These are phyloP conservation scores for Pseudopithomyces maydicus DNA, from an alignment of 2,329 filamentous ascomycete genomes.

Conservation along the genomic window DNA sequence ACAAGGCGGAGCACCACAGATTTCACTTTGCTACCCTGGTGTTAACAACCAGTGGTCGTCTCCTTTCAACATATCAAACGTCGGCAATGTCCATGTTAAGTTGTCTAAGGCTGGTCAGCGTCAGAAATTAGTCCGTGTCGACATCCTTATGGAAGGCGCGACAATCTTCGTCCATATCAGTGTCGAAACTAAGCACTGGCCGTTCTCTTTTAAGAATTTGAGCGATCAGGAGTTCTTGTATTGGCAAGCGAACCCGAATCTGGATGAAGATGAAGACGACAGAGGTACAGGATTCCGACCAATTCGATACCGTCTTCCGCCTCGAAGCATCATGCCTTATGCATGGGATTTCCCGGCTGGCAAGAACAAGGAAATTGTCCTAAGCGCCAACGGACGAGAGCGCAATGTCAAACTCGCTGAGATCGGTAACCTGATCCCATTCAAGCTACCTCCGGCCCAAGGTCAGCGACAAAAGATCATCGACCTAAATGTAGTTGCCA, in stretches of 20 bases:
- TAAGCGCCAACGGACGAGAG: conserved; percentile 78
- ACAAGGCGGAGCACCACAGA: conserved; percentile 80
- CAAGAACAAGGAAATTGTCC: conserved; percentile 92
- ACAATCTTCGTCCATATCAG: conserved; percentile 93
- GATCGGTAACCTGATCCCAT: conserved; percentile 93
- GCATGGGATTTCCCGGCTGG: conserved; percentile 98
- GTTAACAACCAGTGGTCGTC: conserved; percentile 98
- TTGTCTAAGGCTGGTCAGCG: conserved; percentile 87
- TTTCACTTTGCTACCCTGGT: conserved; percentile 90
- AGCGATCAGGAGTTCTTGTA: conserved; percentile 97
- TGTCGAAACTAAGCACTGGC: conserved; percentile 93
- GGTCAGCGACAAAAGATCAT: conserved; percentile 81
- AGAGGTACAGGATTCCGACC: conserved; percentile 84
- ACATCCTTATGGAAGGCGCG: conserved; percentile 88
- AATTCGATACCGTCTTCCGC: conserved; percentile 87
- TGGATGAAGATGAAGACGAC: conserved; percentile 90
- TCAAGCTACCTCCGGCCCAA: conserved; percentile 77
- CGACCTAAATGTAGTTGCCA: conserved; percentile 93
- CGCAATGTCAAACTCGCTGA: conserved; percentile 93
- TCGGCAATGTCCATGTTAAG: conserved; percentile 92
- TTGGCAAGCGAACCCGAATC: conserved; percentile 89
- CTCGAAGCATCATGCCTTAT: conserved; percentile 98
- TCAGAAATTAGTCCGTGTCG: conserved; percentile 84
- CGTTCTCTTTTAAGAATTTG: conserved; percentile 98
- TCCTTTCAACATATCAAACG: conserved; percentile 94